Evolutionary conservation across 805 yeast genomes (phyloP).

Genomic region (Starmerella powellii): DNA sequence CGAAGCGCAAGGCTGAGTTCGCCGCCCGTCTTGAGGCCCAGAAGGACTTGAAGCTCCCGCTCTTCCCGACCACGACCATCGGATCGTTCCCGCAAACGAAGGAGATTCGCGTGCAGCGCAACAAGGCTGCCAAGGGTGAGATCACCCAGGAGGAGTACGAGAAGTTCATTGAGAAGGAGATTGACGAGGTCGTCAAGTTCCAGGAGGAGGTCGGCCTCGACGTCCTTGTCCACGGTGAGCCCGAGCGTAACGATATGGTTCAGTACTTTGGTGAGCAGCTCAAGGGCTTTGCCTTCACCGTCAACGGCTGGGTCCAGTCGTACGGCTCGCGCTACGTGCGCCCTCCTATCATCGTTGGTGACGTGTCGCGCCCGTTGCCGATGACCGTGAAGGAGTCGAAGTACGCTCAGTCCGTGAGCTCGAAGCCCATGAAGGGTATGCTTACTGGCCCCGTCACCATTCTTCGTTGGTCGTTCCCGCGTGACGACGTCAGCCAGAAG

Average conservation of each 20-base stretch:
- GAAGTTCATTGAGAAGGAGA: constrained; percentile 91
- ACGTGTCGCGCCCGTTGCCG: constrained; percentile 94
- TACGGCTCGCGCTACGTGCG: constrained; percentile 99
- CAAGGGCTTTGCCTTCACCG: constrained; percentile 96
- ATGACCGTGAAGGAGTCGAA: constrained; percentile 99
- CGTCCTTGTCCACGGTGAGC: constrained; percentile 99
- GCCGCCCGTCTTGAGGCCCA: constrained; percentile 78
- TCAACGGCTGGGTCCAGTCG: constrained; percentile 99
- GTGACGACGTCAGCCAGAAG: constrained; percentile 90
- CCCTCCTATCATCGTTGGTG: constrained; percentile 99
- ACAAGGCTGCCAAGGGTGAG: constrained; percentile 95
- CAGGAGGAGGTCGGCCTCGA: constrained; percentile 98
- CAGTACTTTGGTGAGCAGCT: constrained; percentile 99
- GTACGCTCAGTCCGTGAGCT: constrained; percentile 93
- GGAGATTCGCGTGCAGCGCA: constrained; percentile 97
- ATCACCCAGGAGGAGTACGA: constrained; percentile 92
- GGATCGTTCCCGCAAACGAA: constrained; percentile 99
- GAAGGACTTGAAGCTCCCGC: constrained; percentile 82
- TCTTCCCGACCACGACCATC: constrained; percentile 99
- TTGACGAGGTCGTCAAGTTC: constrained; percentile 90
- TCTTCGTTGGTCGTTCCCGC: constrained; percentile 99
- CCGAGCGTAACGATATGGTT: constrained; percentile 99
- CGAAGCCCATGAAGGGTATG: constrained; percentile 99
- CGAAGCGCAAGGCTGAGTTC: constrained; percentile 81
- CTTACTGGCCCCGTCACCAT: constrained; percentile 99